Evolutionary conservation across 495 filamentous ascomycete genomes (phyloP).

Genomic region (Jackrogersella minutella): DNA sequence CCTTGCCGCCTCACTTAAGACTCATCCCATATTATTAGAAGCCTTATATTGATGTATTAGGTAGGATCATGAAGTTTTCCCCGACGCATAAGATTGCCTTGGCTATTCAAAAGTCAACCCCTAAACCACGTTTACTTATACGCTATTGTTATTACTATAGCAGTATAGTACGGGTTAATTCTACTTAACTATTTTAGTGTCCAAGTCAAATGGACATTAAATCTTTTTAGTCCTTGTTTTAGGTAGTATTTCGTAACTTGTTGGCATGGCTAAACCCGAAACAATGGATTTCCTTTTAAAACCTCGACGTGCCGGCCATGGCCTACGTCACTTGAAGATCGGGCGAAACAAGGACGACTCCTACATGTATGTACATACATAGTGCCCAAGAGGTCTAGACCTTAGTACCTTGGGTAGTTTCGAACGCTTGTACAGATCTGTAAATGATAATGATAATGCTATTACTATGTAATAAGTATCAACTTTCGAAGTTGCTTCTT

Average conservation of each 20-base stretch:
- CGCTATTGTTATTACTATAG: too few species aligned
- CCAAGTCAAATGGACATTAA: not conserved
- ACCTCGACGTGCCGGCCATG: constrained; percentile 8
- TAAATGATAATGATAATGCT: not conserved
- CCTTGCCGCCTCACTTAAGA: not conserved
- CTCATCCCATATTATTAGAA: too few species aligned
- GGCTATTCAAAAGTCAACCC: too few species aligned
- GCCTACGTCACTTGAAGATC: constrained; percentile 32
- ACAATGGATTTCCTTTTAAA: constrained; percentile 13
- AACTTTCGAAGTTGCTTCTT: not conserved
- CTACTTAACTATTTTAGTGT: not conserved
- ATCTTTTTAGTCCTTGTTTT: not conserved
- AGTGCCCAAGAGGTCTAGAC: not conserved
- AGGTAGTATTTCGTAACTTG: constrained; percentile 7
- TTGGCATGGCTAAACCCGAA: constrained; percentile 23
- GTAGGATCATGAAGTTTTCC: too few species aligned
- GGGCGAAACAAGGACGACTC: constrained; percentile 16
- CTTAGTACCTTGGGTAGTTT: constrained; percentile 6
- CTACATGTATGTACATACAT: not conserved
- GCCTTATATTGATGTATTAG: too few species aligned
- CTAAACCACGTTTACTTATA: too few species aligned
- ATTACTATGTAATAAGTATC: not conserved
- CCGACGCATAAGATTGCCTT: too few species aligned
- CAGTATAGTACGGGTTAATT: not conserved
- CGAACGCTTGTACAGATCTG: not conserved